These are phyloP conservation scores for Strigomonas culicis DNA, from an alignment of 208 protist genomes.

Conservation along the genomic window DNA sequence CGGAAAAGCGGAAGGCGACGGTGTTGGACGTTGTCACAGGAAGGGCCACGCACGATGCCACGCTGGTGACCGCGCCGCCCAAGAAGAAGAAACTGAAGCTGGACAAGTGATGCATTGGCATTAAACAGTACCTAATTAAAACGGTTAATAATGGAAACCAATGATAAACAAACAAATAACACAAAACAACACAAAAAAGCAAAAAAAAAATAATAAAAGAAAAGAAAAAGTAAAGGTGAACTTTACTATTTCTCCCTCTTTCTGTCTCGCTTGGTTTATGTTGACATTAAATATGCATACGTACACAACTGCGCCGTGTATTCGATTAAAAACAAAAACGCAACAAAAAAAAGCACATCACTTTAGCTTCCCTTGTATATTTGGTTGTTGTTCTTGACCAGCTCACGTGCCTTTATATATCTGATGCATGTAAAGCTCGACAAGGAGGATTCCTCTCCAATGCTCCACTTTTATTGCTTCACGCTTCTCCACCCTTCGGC, in stretches of 20 bases:
- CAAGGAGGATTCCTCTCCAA: no score
- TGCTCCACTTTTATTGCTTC: no score
- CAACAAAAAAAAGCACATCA: neutral
- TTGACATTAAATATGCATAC: neutral
- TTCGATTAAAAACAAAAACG: neutral
- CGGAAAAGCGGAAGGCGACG: no score
- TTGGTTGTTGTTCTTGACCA: neutral
- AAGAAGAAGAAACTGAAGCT: constrained; percentile 11
- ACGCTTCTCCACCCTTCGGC: neutral
- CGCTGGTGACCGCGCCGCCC: neutral
- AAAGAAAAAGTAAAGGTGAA: neutral
- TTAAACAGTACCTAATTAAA: constrained; percentile 9
- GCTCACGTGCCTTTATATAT: neutral
- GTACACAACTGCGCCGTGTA: neutral
- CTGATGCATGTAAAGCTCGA: neutral
- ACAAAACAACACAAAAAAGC: constrained; percentile 1
- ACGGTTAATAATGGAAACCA: neutral
- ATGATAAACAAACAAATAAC: constrained; percentile 3
- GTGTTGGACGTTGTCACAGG: constrained; percentile 1
- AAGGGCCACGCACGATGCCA: no score
- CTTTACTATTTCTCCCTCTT: constrained; percentile 2
- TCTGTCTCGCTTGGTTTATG: neutral
- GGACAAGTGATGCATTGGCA: neutral
- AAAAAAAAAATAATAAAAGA: constrained; percentile 1
- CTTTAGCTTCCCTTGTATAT: constrained; percentile 2